Base-by-base conservation (phyloP, 768 basidiomycete genomes). In the Glaciozyma antarctica region DNA sequence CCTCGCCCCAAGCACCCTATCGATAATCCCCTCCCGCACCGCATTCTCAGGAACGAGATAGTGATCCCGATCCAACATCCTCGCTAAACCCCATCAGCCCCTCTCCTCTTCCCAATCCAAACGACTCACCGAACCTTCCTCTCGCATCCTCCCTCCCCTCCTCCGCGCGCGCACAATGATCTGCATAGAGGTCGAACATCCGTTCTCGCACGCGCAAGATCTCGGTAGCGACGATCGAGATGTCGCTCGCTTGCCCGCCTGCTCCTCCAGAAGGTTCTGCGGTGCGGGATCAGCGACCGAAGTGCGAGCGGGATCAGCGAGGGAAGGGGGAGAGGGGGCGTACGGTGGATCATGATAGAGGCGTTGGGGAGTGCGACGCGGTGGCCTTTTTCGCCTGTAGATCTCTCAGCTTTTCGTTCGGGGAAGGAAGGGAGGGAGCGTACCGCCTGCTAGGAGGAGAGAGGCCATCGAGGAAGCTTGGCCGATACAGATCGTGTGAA, bases 341-440 rank as follows among this genome's bases (percentile, higher is more conserved):
- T 75, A 94, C 93, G 94, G 76, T 98, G 94, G 62, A 98, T 97
- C 94, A 98, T 98, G 74, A 98, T 90, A 75, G 88, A 90, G 24
- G 91, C 87, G 75, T 97, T 88, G 17, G 91, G 90, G 64, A 98
- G 82, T 72, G 88, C 88, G 75, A 91, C 91, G 38, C 94, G 82
- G 76, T 93, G 90, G 44, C 93, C 93, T 70, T 81, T 85, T 78
- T 88, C 90, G 44, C 91, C 83, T 82, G 71, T 26, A 16, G 16
- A 52, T 21, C 19, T 3, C 21, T 26, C 6, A 52, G 26, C 26
- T 21, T n/a, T 21, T n/a, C n/a, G n/a, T 26, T 24, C 13, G 5
- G 38, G 22, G 1, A 19, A 21, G 47, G 2, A 43, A 43, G 38
- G 5, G 24, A 4, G 24, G 49, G 49, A 24, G 2, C 21, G n/a